These are phyloP conservation scores for Phytophthora pseudosyringae DNA, from an alignment of 352 stramenopile species.

Conservation along the genomic window DNA sequence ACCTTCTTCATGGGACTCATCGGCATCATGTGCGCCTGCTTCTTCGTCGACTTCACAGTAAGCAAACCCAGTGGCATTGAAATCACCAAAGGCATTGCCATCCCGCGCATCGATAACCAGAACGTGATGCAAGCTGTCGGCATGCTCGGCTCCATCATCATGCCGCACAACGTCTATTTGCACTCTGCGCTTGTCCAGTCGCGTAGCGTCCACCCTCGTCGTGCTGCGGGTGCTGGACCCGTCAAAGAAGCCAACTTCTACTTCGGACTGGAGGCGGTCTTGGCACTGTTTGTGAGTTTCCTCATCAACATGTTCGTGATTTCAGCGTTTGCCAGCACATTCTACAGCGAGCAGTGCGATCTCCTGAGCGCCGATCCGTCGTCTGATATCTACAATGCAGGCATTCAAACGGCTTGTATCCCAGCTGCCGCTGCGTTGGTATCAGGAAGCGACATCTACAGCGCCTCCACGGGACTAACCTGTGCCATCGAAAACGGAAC, in stretches of 20 bases:
- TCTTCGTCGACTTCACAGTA: constrained; percentile 89
- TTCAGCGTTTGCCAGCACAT: constrained; percentile 89
- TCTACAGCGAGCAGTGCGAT: constrained; percentile 79
- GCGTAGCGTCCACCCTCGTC: constrained; percentile 22
- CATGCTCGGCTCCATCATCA: constrained; percentile 92
- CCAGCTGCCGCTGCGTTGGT: constrained; percentile 48
- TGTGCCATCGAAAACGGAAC: constrained; percentile 40
- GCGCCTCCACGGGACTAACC: constrained; percentile 49
- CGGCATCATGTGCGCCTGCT: constrained; percentile 86
- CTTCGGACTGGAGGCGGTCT: constrained; percentile 83
- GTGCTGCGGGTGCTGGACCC: constrained; percentile 8
- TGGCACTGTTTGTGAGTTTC: constrained; percentile 91
- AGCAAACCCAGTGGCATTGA: constrained; percentile 70
- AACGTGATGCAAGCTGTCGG: constrained; percentile 78
- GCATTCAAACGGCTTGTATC: constrained; percentile 75
- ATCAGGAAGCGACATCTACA: constrained; percentile 68
- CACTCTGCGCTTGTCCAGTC: constrained; percentile 91
- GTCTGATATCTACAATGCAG: constrained; percentile 49
- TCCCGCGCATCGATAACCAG: constrained; percentile 65
- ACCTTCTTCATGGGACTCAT: constrained; percentile 91
- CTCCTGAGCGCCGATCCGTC: constrained; percentile 49
- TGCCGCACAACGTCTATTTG: constrained; percentile 97
- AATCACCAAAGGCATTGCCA: constrained; percentile 80
- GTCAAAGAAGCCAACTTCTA: constrained; percentile 75
- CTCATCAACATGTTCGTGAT: constrained; percentile 94